These are phyloP conservation scores for Kingdonia uniflora DNA, from an alignment of 164 flowering plant genomes.

Conservation along the genomic window DNA sequence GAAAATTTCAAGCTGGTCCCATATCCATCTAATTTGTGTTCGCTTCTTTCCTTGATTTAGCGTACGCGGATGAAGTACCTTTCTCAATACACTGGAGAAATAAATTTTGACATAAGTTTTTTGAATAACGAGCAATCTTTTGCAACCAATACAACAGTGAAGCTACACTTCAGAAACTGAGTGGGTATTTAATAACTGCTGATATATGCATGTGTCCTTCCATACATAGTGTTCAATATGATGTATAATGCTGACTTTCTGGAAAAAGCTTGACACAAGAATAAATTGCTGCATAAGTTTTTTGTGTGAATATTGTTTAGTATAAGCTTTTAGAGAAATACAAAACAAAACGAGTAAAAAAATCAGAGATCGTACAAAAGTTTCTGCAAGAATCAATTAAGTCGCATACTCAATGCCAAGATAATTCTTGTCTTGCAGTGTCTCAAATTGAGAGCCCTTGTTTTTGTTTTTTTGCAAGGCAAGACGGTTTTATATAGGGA, in stretches of 20 bases:
- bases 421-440: too few species aligned
- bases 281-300: too few species aligned
- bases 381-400: too few species aligned
- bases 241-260: not conserved
- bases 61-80: constrained; percentile 44
- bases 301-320: too few species aligned
- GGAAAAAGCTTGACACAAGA: not conserved
- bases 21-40: constrained; percentile 16
- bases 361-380: too few species aligned
- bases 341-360: too few species aligned
- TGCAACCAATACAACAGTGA: not conserved
- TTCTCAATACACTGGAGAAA: constrained; percentile 65
- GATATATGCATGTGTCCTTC: not conserved
- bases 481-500: too few species aligned
- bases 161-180: not conserved
- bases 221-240: not conserved
- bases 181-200: too few species aligned
- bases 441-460: too few species aligned
- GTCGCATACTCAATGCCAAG: too few species aligned
- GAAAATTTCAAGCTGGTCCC: constrained; percentile 11
- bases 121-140: not conserved
- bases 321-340: too few species aligned
- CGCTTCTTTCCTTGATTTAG: constrained; percentile 10
- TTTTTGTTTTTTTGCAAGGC: too few species aligned
- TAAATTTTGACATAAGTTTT: not conserved